These are phyloP conservation scores for Erythrophleum ivorense DNA, from an alignment of 331 rosid species.

Conservation along the genomic window DNA sequence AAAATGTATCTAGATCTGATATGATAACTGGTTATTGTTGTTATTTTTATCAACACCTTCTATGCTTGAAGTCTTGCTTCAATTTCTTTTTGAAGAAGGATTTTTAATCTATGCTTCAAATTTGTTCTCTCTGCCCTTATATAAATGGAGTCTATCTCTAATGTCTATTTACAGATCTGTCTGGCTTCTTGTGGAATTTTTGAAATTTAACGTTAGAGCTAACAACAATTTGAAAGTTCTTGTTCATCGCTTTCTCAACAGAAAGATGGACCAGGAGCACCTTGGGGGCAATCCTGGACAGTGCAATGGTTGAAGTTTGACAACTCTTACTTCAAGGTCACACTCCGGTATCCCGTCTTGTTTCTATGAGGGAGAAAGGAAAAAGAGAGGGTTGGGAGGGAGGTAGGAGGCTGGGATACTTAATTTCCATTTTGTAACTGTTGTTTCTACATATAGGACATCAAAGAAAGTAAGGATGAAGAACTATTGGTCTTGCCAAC, in stretches of 20 bases:
- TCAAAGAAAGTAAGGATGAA: constrained; percentile 88
- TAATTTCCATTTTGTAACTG: constrained; percentile 42
- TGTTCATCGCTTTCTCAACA: constrained; percentile 45
- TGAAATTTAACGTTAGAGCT: not conserved
- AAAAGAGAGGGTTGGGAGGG: not conserved
- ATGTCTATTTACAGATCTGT: not conserved
- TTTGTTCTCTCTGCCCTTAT: constrained; percentile 10
- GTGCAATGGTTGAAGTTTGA: constrained; percentile 94
- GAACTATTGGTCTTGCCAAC: constrained; percentile 94
- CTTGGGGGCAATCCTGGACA: constrained; percentile 99
- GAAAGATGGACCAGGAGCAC: constrained; percentile 99
- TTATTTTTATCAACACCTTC: not conserved
- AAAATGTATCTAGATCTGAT: not conserved
- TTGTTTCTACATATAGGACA: constrained; percentile 62
- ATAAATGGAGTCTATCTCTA: constrained; percentile 3
- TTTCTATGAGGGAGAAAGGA: not conserved
- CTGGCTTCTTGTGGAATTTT: constrained; percentile 4
- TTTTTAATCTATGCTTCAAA: not conserved
- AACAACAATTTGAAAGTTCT: constrained; percentile 32
- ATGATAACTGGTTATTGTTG: not conserved
- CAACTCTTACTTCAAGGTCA: constrained; percentile 92
- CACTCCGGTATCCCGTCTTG: constrained; percentile 23
- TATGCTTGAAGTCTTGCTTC: constrained; percentile 9
- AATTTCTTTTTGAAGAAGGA: not conserved
- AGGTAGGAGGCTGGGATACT: constrained; percentile 17